Percentiles rank a stretch among this genome's conserved stretches.
These are phyloP conservation scores for Tinospora cordifolia DNA, from an alignment of 164 flowering plant species.

Conservation along the genomic window DNA sequence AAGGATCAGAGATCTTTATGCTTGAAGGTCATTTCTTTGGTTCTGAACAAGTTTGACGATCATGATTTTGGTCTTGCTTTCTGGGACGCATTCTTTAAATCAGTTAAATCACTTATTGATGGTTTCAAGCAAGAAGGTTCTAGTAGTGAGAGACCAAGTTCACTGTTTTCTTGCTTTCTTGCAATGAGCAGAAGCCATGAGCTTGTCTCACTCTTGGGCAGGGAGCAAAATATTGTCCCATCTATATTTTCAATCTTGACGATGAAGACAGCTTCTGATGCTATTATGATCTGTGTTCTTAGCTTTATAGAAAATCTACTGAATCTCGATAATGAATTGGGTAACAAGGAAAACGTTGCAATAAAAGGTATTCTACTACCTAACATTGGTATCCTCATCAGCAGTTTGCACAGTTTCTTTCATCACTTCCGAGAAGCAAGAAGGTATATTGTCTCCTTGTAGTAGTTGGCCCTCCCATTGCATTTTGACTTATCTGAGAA, in stretches of 20 bases:
- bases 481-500: not conserved
- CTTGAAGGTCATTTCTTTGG: slow-evolving; percentile 57
- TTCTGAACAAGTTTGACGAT: slow-evolving; percentile 62
- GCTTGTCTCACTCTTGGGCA: slow-evolving; percentile 50
- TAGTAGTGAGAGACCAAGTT: slow-evolving; percentile 85
- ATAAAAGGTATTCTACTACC: slow-evolving; percentile 36
- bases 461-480: not conserved
- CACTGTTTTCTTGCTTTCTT: slow-evolving; percentile 81
- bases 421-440: slow-evolving; percentile 27
- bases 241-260: slow-evolving; percentile 75
- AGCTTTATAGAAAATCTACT: slow-evolving; percentile 71
- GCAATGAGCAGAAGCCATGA: slow-evolving; percentile 72
- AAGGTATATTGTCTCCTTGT: slow-evolving; percentile 39
- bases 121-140: slow-evolving; percentile 79
- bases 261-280: slow-evolving; percentile 53
- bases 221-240: slow-evolving; percentile 57
- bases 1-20: slow-evolving; percentile 80
- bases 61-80: slow-evolving; percentile 58
- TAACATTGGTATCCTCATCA: slow-evolving; percentile 49
- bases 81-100: slow-evolving; percentile 71
- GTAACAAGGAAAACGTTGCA: slow-evolving; percentile 24
- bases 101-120: slow-evolving; percentile 59
- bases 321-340: slow-evolving; percentile 47
- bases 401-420: slow-evolving; percentile 53
- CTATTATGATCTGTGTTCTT: slow-evolving; percentile 52